Conservation (phyloP, 225 moss, liverwort and hornwort species). For the Ulota crispa region DNA sequence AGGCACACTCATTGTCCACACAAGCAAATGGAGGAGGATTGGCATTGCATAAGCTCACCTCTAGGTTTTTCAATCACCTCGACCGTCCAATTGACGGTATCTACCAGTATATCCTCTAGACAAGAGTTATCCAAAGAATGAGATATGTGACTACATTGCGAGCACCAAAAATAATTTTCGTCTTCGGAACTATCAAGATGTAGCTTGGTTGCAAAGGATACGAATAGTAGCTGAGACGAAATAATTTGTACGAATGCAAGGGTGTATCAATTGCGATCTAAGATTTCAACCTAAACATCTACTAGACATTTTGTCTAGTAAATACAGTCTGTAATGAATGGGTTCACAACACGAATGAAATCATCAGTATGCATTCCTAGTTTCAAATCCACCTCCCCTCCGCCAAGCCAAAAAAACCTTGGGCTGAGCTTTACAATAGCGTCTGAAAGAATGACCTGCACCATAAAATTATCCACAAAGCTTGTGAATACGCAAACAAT, state of each 20-base stretch:
- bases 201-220: conserved; percentile 9
- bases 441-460: conserved; percentile 92
- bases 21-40: neutral
- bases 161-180: neutral
- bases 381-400: conserved; percentile 91
- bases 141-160: neutral
- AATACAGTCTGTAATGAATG: conserved; percentile 73
- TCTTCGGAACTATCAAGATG: neutral
- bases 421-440: conserved; percentile 68
- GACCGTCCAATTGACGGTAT: neutral
- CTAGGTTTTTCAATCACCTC: neutral
- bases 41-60: neutral
- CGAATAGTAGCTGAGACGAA: neutral
- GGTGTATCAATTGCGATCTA: neutral
- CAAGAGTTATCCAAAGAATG: neutral
- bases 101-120: neutral
- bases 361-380: conserved; percentile 68
- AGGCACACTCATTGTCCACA: neutral
- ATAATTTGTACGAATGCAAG: neutral
- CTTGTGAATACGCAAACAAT: neutral
- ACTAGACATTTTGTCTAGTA: conserved; percentile 33
- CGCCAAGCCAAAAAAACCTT: conserved; percentile 87
- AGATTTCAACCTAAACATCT: neutral
- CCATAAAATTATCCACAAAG: neutral
- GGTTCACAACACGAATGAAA: conserved; percentile 66